Conservation (phyloP, 1,139 yeast species). For the Lodderomyces orthopsilosis region DNA sequence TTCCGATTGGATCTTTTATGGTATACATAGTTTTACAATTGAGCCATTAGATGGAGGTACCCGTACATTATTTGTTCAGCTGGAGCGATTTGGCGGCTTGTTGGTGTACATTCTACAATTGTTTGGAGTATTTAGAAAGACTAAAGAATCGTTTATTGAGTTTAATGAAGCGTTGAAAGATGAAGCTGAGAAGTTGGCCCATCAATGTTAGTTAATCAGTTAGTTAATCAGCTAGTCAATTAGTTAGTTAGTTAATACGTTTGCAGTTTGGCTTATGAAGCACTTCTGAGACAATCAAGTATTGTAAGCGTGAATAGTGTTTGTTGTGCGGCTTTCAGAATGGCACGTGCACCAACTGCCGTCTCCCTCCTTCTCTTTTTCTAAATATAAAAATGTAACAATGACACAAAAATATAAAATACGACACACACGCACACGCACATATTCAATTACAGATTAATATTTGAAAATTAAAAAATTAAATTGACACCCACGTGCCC, state of each 20-base stretch:
- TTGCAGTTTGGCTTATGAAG: too few relatives aligned
- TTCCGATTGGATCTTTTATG: conserved; percentile 15
- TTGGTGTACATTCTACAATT: conserved; percentile 11
- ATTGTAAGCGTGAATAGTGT: too few relatives aligned
- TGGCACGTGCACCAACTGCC: not conserved
- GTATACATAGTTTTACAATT: conserved; percentile 15
- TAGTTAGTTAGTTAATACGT: too few relatives aligned
- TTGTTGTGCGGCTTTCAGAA: too few relatives aligned
- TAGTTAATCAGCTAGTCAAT: too few relatives aligned
- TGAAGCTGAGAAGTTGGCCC: conserved; percentile 9
- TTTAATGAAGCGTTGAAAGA: conserved; percentile 15
- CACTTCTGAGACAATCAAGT: too few relatives aligned
- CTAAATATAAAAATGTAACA: not conserved
- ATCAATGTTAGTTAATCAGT: not conserved
- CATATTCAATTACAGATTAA: too few relatives aligned
- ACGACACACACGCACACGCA: too few relatives aligned
- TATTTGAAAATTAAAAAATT: not conserved
- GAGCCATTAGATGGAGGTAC: conserved; percentile 11
- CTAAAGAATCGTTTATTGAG: conserved; percentile 12
- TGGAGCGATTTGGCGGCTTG: conserved; percentile 17
- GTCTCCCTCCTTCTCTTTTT: not conserved
- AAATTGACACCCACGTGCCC: not conserved
- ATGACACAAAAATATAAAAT: not conserved
- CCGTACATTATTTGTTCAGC: conserved; percentile 15
- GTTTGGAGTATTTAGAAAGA: conserved; percentile 13